phyloP scores from a whole-genome alignment of 2,329 filamentous ascomycete species.

The Bipolaris victoriae region DNA sequence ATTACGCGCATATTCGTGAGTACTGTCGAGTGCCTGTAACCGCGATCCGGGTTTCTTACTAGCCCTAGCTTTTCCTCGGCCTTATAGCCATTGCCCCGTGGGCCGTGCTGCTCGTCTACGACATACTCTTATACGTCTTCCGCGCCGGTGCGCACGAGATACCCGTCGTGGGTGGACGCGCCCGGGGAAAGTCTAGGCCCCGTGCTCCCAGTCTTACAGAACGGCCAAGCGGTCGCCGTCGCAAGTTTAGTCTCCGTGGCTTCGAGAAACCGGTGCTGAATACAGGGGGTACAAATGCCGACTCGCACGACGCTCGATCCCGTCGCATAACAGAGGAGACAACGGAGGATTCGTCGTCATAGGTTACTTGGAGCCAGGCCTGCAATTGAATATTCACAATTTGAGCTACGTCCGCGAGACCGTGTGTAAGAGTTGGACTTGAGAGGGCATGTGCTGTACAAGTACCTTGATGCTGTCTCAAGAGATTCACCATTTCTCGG shows the following conservation, averaged over 20 bases:
- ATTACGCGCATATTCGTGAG: conserved; percentile 67
- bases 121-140: conserved; percentile 66
- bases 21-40: neutral
- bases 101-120: conserved; percentile 65
- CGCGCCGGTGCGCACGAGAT: conserved; percentile 65
- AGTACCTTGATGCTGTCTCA: neutral
- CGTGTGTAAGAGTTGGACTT: conserved; percentile 2
- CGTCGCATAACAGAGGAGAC: conserved; percentile 32
- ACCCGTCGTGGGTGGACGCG: conserved; percentile 65
- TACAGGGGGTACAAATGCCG: conserved; percentile 26
- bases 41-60: conserved; percentile 24
- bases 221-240: conserved; percentile 58
- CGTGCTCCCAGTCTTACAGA: conserved; percentile 67
- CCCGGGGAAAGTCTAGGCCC: conserved; percentile 64
- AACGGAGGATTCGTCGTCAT: conserved; percentile 14
- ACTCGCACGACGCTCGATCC: conserved; percentile 36
- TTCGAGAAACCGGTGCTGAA: conserved; percentile 27
- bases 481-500: neutral
- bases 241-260: conserved; percentile 51
- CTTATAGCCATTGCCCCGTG: conserved; percentile 68
- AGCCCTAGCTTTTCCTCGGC: conserved; percentile 63
- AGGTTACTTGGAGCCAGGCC: neutral
- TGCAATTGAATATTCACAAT: neutral
- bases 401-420: neutral
- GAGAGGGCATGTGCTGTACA: neutral